A percentile compares a stretch with the other conserved stretches of the same genome.
These are phyloP conservation scores for Blastobotrys proliferans DNA, from an alignment of 1,139 yeast genomes.

Conservation along the genomic window DNA sequence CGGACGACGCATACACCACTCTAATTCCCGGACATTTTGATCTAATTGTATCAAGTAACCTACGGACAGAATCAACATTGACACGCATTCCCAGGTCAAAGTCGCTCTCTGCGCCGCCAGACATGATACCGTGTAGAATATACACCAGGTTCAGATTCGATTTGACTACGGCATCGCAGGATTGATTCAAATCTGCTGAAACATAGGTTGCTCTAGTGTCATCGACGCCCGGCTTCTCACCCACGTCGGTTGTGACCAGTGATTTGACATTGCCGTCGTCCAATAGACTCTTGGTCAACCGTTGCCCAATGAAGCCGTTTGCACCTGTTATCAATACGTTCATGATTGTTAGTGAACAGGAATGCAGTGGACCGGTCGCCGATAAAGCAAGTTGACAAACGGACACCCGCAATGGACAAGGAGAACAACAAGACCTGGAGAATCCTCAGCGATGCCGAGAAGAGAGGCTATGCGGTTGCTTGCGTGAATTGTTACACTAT, in stretches of 20 bases:
- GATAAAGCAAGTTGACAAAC: no score
- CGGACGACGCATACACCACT: slow-evolving; percentile 24
- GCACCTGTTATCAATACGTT: slow-evolving; percentile 23
- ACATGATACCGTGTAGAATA: slow-evolving; percentile 28
- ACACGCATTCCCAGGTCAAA: slow-evolving; percentile 27
- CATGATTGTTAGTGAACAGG: slow-evolving; percentile 15
- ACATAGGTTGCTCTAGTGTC: slow-evolving; percentile 11
- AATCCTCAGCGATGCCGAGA: slow-evolving; percentile 9
- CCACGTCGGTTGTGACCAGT: slow-evolving; percentile 23
- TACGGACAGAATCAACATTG: slow-evolving; percentile 24
- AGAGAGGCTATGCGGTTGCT: slow-evolving; percentile 11
- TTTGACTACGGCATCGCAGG: slow-evolving; percentile 14
- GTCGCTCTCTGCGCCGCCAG: slow-evolving; percentile 27
- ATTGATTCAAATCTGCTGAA: slow-evolving; percentile 19
- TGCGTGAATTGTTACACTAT: slow-evolving; percentile 24
- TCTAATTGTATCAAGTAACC: slow-evolving; percentile 21
- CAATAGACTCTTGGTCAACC: slow-evolving; percentile 21
- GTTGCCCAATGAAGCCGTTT: slow-evolving; percentile 24
- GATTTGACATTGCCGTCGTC: slow-evolving; percentile 13
- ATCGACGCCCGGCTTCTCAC: slow-evolving; percentile 15
- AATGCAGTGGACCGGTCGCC: no score
- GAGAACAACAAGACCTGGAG: slow-evolving; percentile 6
- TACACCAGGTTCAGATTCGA: slow-evolving; percentile 20
- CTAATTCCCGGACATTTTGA: slow-evolving; percentile 14
- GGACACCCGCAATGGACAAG: no score